Evolutionary conservation across 352 stramenopile genomes (phyloP).

Genomic region (Phytophthora pinifolia): DNA sequence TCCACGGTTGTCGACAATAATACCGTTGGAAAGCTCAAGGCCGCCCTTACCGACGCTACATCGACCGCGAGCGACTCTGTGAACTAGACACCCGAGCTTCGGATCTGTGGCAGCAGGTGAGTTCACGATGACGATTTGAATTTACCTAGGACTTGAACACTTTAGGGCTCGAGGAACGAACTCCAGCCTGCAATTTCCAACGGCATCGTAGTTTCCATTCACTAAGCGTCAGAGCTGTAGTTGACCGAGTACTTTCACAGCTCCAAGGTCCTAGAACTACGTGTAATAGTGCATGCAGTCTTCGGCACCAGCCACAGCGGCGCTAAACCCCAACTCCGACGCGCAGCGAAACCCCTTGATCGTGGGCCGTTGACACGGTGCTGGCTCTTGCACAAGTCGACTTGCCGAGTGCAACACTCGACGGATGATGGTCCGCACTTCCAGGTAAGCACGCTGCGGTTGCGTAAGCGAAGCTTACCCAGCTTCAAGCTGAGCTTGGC

Average conservation of each 20-base stretch:
- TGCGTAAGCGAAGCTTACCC: constrained; percentile 4
- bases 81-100: too few species aligned
- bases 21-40: constrained; percentile 16
- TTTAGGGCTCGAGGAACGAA: constrained; percentile 13
- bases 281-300: too few species aligned
- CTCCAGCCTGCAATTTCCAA: too few species aligned
- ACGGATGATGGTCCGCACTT: constrained; percentile 5
- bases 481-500: too few species aligned
- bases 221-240: too few species aligned
- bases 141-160: neutral
- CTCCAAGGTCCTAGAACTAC: too few species aligned
- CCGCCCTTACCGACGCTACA: constrained; percentile 5
- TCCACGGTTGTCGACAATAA: constrained; percentile 11
- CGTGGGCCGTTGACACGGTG: neutral
- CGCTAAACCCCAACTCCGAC: neutral
- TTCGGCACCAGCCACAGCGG: too few species aligned
- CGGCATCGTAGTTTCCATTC: too few species aligned
- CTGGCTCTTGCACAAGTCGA: neutral
- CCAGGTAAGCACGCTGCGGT: constrained; percentile 1
- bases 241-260: too few species aligned
- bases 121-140: too few species aligned
- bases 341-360: neutral
- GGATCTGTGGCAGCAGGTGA: too few species aligned
- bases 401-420: neutral
- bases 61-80: neutral